These are phyloP conservation scores for Nannizziopsis arthrosporioides DNA, from an alignment of 2,329 filamentous ascomycete species.

Conservation along the genomic window DNA sequence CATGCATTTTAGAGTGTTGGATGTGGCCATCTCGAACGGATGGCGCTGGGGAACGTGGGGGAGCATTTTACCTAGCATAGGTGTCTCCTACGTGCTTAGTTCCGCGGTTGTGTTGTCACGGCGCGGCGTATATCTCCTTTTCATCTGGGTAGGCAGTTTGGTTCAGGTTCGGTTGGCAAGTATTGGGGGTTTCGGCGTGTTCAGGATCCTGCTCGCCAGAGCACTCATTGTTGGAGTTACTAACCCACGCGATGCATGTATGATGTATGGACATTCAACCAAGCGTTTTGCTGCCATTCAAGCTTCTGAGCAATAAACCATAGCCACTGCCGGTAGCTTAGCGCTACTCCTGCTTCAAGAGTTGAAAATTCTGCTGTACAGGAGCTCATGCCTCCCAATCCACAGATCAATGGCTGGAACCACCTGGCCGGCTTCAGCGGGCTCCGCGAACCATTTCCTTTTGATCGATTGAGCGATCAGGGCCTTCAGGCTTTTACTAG, in stretches of 20 bases:
- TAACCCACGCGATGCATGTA: too few species aligned
- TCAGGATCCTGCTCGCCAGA: background rate
- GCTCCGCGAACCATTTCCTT: constrained; percentile 37
- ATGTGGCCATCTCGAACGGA: constrained; percentile 5
- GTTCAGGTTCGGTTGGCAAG: background rate
- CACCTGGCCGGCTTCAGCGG: constrained; percentile 48
- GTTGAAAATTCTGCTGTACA: constrained; percentile 58
- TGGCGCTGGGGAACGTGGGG: constrained; percentile 6
- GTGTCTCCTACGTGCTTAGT: background rate
- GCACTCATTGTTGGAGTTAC: too few species aligned
- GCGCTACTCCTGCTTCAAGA: constrained; percentile 33
- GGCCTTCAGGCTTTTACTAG: constrained; percentile 41
- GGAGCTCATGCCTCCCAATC: constrained; percentile 52
- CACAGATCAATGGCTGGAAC: constrained; percentile 54
- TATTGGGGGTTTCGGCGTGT: constrained; percentile 7
- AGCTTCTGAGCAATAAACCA: background rate
- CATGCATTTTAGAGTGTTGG: constrained; percentile 8
- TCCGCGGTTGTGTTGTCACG: background rate
- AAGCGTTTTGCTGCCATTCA: background rate
- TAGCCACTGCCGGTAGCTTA: background rate
- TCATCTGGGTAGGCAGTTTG: background rate
- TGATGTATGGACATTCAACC: background rate
- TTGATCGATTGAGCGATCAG: constrained; percentile 41
- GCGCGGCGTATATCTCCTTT: background rate
- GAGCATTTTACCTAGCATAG: constrained; percentile 2